Evolutionary conservation across 2,329 filamentous ascomycete genomes (phyloP).

Genomic region (Penicillium sp.): DNA sequence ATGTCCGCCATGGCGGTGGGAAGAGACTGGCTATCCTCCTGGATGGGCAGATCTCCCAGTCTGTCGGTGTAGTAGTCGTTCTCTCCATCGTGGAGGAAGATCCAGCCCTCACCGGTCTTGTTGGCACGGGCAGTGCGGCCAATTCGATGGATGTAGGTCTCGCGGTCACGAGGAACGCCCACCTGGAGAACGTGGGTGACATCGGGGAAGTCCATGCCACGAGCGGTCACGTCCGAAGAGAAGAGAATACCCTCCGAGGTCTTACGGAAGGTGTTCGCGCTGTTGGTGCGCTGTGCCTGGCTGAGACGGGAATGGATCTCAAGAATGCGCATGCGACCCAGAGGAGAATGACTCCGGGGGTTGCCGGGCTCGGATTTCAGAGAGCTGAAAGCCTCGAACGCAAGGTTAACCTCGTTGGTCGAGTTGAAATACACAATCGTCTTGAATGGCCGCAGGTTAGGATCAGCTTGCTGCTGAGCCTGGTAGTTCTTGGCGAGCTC

Average conservation of each 20-base stretch:
- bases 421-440: slow-evolving; percentile 90
- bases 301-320: slow-evolving; percentile 75
- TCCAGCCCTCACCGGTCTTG: slow-evolving; percentile 58
- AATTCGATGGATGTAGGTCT: slow-evolving; percentile 71
- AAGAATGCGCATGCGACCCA: slow-evolving; percentile 38
- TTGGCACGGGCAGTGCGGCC: slow-evolving; percentile 68
- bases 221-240: slow-evolving; percentile 73
- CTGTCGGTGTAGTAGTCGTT: slow-evolving; percentile 45
- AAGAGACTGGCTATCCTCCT: slow-evolving; percentile 46
- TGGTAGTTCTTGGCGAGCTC: slow-evolving; percentile 65
- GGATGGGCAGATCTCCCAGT: slow-evolving; percentile 52
- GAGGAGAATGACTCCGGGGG: slow-evolving; percentile 21
- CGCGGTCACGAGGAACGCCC: slow-evolving; percentile 58
- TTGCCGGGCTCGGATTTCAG: slow-evolving; percentile 32
- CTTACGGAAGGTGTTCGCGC: slow-evolving; percentile 66
- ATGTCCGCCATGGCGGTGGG: slow-evolving; percentile 35
- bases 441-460: slow-evolving; percentile 67
- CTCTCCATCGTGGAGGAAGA: slow-evolving; percentile 54
- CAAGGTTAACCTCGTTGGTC: slow-evolving; percentile 65
- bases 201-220: slow-evolving; percentile 77
- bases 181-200: slow-evolving; percentile 76
- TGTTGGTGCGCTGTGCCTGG: slow-evolving; percentile 63
- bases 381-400: slow-evolving; percentile 54
- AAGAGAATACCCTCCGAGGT: slow-evolving; percentile 62
- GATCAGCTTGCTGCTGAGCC: slow-evolving; percentile 37